Conservation (phyloP, 768 basidiomycete genomes). For the Pholiota molesta region DNA sequence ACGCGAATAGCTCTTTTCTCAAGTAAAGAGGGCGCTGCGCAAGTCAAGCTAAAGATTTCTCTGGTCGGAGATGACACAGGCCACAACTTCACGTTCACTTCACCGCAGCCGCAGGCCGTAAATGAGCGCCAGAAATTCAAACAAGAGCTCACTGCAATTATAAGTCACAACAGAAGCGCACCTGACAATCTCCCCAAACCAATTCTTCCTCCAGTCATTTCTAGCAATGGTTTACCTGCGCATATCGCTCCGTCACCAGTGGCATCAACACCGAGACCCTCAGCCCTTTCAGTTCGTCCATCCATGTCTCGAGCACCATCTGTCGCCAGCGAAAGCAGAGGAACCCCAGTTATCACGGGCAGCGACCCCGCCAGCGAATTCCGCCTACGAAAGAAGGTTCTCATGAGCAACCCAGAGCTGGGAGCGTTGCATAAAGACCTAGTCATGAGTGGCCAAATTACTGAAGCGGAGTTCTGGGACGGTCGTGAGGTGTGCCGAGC, state of each 20-base stretch:
- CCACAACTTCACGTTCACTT: conserved; percentile 83
- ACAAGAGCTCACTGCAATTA: conserved; percentile 73
- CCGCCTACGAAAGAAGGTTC: conserved; percentile 75
- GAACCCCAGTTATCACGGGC: conserved; percentile 58
- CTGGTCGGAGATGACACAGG: conserved; percentile 70
- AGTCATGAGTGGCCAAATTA: conserved; percentile 82
- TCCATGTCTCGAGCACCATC: conserved; percentile 66
- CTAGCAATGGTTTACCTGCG: conserved; percentile 31
- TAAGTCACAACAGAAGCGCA: conserved; percentile 67
- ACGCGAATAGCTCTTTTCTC: conserved; percentile 70
- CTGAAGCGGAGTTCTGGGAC: conserved; percentile 97
- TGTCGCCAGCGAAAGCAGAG: conserved; percentile 53
- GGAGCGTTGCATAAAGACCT: conserved; percentile 84
- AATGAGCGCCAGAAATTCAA: conserved; percentile 85
- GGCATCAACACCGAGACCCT: conserved; percentile 17
- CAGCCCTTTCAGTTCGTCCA: conserved; percentile 39
- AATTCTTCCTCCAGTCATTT: conserved; percentile 13
- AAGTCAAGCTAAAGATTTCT: conserved; percentile 78
- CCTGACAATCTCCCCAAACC: conserved; percentile 27
- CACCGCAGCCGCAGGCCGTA: conserved; percentile 63
- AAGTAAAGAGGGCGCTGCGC: conserved; percentile 81
- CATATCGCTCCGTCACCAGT: conserved; percentile 35
- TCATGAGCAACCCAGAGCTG: conserved; percentile 78
- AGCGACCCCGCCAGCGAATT: conserved; percentile 70
- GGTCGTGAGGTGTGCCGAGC: conserved; percentile 74